Conservation (phyloP, 164 flowering plant species). For the Vitis cinerea region DNA sequence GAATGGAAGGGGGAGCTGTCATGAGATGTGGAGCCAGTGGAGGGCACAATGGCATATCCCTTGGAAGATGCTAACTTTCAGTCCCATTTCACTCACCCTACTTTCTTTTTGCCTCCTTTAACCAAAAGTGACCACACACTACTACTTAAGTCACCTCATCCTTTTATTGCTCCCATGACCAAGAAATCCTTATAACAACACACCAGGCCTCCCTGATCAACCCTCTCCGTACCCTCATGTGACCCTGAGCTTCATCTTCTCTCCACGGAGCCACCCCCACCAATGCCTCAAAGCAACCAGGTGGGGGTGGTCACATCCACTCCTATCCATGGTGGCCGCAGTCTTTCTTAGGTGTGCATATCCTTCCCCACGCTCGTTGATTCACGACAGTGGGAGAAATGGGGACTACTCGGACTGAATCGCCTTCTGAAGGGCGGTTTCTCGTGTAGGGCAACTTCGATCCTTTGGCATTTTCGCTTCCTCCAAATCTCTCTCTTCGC, state of each 20-base stretch:
- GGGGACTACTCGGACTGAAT: background rate
- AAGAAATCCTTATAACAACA: slow-evolving; percentile 19
- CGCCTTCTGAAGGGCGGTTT: slow-evolving; percentile 14
- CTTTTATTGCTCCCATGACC: slow-evolving; percentile 29
- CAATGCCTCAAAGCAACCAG: too few relatives aligned
- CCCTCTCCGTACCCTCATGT: slow-evolving; percentile 23
- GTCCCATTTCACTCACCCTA: slow-evolving; percentile 16
- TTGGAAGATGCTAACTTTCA: slow-evolving; percentile 40
- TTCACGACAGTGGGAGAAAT: background rate
- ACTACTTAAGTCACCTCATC: slow-evolving; percentile 29
- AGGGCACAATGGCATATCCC: slow-evolving; percentile 40
- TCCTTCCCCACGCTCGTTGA: too few relatives aligned
- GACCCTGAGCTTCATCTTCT: background rate
- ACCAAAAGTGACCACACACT: slow-evolving; percentile 31
- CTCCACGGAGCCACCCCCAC: background rate
- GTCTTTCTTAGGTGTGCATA: too few relatives aligned
- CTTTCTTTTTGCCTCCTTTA: slow-evolving; percentile 14
- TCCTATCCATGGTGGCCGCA: slow-evolving; percentile 2
- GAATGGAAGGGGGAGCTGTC: slow-evolving; percentile 1
- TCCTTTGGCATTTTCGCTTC: slow-evolving; percentile 35
- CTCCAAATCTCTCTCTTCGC: slow-evolving; percentile 7
- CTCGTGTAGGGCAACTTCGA: slow-evolving; percentile 32
- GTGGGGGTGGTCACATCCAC: background rate
- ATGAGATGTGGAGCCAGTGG: slow-evolving; percentile 7
- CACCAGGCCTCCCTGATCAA: slow-evolving; percentile 10